These are phyloP conservation scores for Stemphylium beticola DNA, from an alignment of 2,329 filamentous ascomycete genomes.

Conservation along the genomic window DNA sequence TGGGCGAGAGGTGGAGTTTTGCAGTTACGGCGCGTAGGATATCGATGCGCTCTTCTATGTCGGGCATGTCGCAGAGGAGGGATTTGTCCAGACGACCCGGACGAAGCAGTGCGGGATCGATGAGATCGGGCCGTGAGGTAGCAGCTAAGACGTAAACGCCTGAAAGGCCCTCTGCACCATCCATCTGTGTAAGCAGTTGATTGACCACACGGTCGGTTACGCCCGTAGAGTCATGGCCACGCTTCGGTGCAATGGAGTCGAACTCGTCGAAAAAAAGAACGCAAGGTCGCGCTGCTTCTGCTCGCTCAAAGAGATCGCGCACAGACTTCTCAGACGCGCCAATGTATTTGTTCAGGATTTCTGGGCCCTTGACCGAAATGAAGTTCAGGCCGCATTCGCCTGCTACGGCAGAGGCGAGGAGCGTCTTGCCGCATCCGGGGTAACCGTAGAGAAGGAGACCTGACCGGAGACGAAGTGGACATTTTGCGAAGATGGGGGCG, in stretches of 20 bases:
- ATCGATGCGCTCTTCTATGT: conserved; percentile 79
- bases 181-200: conserved; percentile 98
- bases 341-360: conserved; percentile 99
- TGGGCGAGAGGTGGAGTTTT: conserved; percentile 75
- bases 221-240: conserved; percentile 94
- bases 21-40: conserved; percentile 84
- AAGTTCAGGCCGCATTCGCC: conserved; percentile 98
- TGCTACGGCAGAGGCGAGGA: conserved; percentile 94
- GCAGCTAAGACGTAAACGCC: conserved; percentile 97
- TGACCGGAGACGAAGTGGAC: conserved; percentile 90
- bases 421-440: conserved; percentile 94
- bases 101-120: conserved; percentile 89
- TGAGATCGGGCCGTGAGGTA: conserved; percentile 89
- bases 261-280: conserved; percentile 99
- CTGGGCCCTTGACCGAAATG: conserved; percentile 96
- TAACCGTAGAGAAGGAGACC: conserved; percentile 93
- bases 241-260: conserved; percentile 94
- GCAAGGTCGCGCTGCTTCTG: conserved; percentile 87
- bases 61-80: conserved; percentile 87
- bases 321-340: conserved; percentile 97
- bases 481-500: conserved; percentile 95
- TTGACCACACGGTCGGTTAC: conserved; percentile 99
- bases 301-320: conserved; percentile 91
- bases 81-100: conserved; percentile 94
- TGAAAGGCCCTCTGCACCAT: conserved; percentile 91